Percentiles rank a stretch among this genome's conserved stretches.
Conservation (phyloP, 768 basidiomycete genomes). For the Cantharellus cinnabarinus region DNA sequence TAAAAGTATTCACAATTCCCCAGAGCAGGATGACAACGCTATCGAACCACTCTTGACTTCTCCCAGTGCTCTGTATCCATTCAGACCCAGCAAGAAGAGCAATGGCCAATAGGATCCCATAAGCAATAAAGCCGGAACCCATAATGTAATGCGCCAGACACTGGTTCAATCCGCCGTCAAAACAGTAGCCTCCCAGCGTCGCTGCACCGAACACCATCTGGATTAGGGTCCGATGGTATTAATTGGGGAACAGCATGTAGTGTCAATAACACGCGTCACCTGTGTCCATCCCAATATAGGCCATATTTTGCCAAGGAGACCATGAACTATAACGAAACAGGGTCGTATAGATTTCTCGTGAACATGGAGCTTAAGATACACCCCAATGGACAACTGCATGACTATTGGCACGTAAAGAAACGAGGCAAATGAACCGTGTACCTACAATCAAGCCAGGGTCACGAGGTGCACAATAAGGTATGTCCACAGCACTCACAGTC, state of each 20-base stretch:
- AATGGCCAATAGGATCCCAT: constrained; percentile 63
- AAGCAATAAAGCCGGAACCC: constrained; percentile 80
- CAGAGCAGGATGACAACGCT: constrained; percentile 18
- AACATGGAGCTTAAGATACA: constrained; percentile 85
- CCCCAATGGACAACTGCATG: constrained; percentile 48
- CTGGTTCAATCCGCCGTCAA: constrained; percentile 57
- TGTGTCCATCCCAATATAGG: constrained; percentile 79
- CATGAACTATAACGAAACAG: constrained; percentile 48
- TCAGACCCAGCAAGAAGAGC: constrained; percentile 55
- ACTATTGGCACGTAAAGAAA: constrained; percentile 39
- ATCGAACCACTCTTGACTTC: constrained; percentile 20
- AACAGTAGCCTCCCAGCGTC: constrained; percentile 56
- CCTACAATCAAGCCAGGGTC: background rate
- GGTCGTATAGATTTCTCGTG: constrained; percentile 56
- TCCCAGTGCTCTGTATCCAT: constrained; percentile 27
- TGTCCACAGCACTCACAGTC: constrained; percentile 21
- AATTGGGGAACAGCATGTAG: background rate
- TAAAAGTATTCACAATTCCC: constrained; percentile 71
- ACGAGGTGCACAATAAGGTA: background rate
- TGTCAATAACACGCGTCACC: constrained; percentile 1
- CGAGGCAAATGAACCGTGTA: constrained; percentile 50
- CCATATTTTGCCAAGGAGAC: constrained; percentile 63
- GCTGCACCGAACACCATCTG: constrained; percentile 64
- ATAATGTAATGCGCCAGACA: constrained; percentile 70
- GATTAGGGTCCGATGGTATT: background rate